Percentiles rank a stretch among this genome's conserved stretches.
Conservation (phyloP, 1,284 basidiomycete species). For the Sporisorium graminicola region DNA sequence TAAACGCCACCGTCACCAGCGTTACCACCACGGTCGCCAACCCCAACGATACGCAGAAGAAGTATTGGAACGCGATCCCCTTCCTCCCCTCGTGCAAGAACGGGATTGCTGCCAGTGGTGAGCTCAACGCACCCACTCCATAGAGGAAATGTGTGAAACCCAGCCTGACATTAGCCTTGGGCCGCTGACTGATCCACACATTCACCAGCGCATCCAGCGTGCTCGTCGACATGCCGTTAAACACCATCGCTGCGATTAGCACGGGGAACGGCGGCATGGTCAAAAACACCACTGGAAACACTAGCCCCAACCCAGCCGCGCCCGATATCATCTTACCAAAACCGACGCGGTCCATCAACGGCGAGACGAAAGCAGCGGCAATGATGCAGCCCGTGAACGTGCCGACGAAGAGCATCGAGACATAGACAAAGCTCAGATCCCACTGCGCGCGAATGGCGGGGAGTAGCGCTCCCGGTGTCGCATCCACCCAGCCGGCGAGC, state of each 20-base stretch:
- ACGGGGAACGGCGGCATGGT: slow-evolving; percentile 51
- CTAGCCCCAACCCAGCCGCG: slow-evolving; percentile 25
- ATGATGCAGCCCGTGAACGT: slow-evolving; percentile 54
- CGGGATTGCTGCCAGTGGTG: slow-evolving; percentile 51
- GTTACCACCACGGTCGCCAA: slow-evolving; percentile 29
- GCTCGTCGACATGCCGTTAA: slow-evolving; percentile 33
- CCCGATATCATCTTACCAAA: slow-evolving; percentile 44
- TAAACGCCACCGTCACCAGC: slow-evolving; percentile 39
- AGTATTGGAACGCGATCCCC: slow-evolving; percentile 43
- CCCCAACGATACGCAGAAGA: slow-evolving; percentile 44
- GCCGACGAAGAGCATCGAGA: slow-evolving; percentile 53
- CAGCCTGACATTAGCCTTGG: slow-evolving; percentile 44
- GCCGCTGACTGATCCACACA: slow-evolving; percentile 45
- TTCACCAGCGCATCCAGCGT: slow-evolving; percentile 46
- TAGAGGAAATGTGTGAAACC: slow-evolving; percentile 53
- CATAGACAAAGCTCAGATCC: slow-evolving; percentile 36
- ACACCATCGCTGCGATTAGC: slow-evolving; percentile 43
- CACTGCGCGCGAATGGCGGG: slow-evolving; percentile 52
- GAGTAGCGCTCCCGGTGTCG: slow-evolving; percentile 44
- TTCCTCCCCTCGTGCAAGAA: slow-evolving; percentile 32
- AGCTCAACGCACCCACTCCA: slow-evolving; percentile 52
- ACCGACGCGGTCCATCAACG: slow-evolving; percentile 39
- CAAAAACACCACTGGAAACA: slow-evolving; percentile 41
- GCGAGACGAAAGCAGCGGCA: slow-evolving; percentile 29
- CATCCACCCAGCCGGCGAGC: slow-evolving; percentile 54